These are phyloP conservation scores for Rosellinia necatrix DNA, from an alignment of 2,329 filamentous ascomycete species.

Conservation along the genomic window DNA sequence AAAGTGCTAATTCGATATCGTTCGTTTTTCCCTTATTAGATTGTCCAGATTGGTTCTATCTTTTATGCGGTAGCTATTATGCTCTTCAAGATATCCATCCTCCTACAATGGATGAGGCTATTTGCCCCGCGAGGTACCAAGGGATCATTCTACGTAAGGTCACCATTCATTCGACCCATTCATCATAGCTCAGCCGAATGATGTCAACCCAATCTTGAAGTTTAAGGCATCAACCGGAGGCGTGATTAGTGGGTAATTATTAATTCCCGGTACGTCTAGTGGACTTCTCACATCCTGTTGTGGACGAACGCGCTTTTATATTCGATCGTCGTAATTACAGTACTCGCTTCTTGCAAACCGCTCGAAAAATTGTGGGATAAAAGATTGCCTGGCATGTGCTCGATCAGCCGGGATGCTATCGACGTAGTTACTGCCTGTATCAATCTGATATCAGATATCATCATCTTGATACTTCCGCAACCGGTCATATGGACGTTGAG, in stretches of 20 bases:
- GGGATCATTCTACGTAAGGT: constrained; percentile 15
- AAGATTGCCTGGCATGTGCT: constrained; percentile 11
- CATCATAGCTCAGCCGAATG: no score
- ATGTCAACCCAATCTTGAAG: no score
- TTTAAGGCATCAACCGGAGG: no score
- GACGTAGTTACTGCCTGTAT: constrained; percentile 6
- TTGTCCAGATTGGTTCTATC: constrained; percentile 10
- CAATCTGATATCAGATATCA: constrained; percentile 18
- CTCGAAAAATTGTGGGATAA: constrained; percentile 18
- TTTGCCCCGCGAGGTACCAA: constrained; percentile 20
- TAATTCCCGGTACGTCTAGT: constrained; percentile 1
- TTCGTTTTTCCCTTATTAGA: not conserved
- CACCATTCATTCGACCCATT: not conserved
- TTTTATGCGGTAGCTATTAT: constrained; percentile 16
- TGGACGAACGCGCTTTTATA: constrained; percentile 6
- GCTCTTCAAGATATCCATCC: constrained; percentile 22
- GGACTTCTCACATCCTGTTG: constrained; percentile 7
- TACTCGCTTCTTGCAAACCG: constrained; percentile 14
- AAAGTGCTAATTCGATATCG: not conserved
- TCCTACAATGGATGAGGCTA: constrained; percentile 24
- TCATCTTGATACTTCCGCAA: constrained; percentile 25
- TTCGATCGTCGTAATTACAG: not conserved
- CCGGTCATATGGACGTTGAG: constrained; percentile 25
- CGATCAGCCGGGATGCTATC: not conserved
- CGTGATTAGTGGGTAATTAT: not conserved